A percentile compares a stretch with the other conserved stretches of the same genome.
Evolutionary conservation across 495 filamentous ascomycete genomes (phyloP).

Genomic region (Amphirosellinia nigrospora): DNA sequence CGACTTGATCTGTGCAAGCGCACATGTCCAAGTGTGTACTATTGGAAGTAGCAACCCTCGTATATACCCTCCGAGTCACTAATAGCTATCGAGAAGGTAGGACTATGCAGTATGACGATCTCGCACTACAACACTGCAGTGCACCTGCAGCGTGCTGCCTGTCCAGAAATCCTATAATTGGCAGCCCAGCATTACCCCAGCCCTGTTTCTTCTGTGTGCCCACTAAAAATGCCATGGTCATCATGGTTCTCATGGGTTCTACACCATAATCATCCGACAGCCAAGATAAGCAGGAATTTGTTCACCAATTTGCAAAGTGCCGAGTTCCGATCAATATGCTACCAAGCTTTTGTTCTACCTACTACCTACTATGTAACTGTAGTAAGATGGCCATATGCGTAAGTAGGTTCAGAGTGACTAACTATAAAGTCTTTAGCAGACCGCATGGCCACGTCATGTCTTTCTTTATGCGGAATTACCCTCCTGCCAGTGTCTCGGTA

Average conservation of each 20-base stretch:
- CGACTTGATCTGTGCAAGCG: background rate
- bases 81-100: background rate
- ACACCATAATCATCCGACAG: background rate
- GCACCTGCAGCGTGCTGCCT: background rate
- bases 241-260: background rate
- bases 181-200: background rate
- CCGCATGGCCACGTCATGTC: no score
- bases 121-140: background rate
- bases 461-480: no score
- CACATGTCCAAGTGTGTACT: background rate
- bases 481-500: background rate
- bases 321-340: slow-evolving; percentile 8
- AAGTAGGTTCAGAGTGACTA: no score
- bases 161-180: background rate
- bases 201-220: slow-evolving; percentile 9
- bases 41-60: background rate
- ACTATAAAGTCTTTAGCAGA: no score
- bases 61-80: background rate
- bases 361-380: no score
- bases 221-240: background rate
- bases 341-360: background rate
- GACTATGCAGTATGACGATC: no score
- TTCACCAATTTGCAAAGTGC: slow-evolving; percentile 9
- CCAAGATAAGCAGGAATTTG: slow-evolving; percentile 11
- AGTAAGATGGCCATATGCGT: background rate